Conservation (phyloP, 805 yeast genomes). For the Starmerella gropengiesseri region DNA sequence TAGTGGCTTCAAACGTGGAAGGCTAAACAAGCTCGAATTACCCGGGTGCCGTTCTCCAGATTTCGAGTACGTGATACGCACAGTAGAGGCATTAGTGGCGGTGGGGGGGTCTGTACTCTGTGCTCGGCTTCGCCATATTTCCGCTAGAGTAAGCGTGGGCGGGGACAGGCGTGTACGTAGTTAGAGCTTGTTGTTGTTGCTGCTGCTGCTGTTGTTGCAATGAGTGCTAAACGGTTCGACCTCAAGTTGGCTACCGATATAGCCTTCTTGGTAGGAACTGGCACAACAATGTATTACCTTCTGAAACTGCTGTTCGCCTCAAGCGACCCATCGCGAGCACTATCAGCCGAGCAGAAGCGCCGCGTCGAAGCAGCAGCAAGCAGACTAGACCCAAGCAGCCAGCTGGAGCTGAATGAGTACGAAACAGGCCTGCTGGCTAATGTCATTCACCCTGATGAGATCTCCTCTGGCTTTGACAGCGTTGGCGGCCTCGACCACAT, state of each 20-base stretch:
- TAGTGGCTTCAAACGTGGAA: no score
- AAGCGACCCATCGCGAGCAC: constrained; percentile 33
- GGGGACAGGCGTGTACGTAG: no score
- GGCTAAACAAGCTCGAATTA: no score
- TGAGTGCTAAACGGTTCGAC: constrained; percentile 1
- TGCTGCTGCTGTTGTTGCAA: background rate
- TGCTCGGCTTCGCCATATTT: no score
- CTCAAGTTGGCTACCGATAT: constrained; percentile 34
- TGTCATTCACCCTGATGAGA: constrained; percentile 76
- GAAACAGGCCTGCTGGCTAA: constrained; percentile 68
- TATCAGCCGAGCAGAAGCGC: constrained; percentile 50
- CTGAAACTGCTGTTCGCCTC: constrained; percentile 33
- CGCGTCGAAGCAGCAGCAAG: constrained; percentile 48
- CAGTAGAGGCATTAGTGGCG: no score
- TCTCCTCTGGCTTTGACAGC: constrained; percentile 63
- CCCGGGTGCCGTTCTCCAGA: no score
- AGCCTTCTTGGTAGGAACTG: constrained; percentile 48
- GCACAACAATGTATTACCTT: constrained; percentile 58
- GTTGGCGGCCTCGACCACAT: constrained; percentile 82
- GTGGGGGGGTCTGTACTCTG: no score
- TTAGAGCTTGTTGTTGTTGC: no score
- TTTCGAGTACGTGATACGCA: no score
- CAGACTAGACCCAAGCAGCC: constrained; percentile 52
- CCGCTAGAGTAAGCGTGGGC: no score
- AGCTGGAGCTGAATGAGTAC: constrained; percentile 51